Conservation (phyloP, 345 rosid species). For the Lepidium aucheri region DNA sequence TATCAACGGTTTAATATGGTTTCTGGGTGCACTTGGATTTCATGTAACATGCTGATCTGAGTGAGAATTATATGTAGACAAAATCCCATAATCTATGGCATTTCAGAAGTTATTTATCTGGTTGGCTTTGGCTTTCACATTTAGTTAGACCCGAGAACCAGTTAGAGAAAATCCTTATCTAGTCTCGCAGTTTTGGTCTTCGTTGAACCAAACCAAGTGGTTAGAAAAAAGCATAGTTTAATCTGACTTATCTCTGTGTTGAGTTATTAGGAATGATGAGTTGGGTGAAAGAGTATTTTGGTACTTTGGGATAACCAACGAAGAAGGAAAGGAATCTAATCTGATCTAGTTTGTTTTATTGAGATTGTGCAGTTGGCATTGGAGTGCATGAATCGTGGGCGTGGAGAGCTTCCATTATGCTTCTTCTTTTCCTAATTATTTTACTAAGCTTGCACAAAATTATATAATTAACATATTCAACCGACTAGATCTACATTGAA, state of each 20-base stretch:
- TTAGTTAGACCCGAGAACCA: too few species aligned
- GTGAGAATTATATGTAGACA: too few species aligned
- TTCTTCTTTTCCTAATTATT: not conserved
- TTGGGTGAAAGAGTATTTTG: not conserved
- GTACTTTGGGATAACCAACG: conserved; percentile 1
- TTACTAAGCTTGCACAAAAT: not conserved
- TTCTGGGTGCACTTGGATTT: too few species aligned
- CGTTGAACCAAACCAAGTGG: too few species aligned
- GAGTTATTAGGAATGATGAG: not conserved
- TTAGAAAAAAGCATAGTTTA: not conserved
- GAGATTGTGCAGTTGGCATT: conserved; percentile 8
- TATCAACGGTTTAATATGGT: too few species aligned
- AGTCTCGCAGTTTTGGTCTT: too few species aligned
- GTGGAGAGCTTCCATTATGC: conserved; percentile 14
- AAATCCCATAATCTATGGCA: too few species aligned
- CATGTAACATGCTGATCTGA: too few species aligned
- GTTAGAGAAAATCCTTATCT: too few species aligned
- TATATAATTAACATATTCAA: not conserved
- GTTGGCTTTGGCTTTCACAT: too few species aligned
- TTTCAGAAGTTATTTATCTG: too few species aligned
- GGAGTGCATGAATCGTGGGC: conserved; percentile 22
- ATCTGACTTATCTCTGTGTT: not conserved
- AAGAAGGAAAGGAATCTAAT: not conserved
- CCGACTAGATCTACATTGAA: not conserved
- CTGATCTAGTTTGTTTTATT: not conserved